A percentile compares a stretch with the other conserved stretches of the same genome.
phyloP scores from a whole-genome alignment of 192 early-diverging fungal species.

The Backusella luteola region DNA sequence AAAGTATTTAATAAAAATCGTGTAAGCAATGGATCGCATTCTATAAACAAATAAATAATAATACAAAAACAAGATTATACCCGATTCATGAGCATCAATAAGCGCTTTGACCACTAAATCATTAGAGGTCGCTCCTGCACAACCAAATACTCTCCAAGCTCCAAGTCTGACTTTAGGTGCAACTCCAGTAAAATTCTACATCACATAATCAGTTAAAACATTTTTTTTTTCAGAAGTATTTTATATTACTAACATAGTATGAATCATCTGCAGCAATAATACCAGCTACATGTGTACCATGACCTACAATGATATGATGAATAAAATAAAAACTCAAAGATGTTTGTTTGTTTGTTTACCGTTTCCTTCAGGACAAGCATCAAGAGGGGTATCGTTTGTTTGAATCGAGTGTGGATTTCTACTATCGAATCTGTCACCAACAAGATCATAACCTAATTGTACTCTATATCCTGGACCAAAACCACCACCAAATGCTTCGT shows the following conservation, averaged over 20 bases:
- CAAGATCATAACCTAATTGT: conserved; percentile 62
- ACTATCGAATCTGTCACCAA: conserved; percentile 51
- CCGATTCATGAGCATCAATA: conserved; percentile 62
- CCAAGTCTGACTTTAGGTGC: conserved; percentile 71
- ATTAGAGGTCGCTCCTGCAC: conserved; percentile 60
- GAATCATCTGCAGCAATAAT: conserved; percentile 53
- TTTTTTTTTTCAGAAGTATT: neutral
- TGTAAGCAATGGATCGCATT: neutral
- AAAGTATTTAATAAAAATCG: neutral
- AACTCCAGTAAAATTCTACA: conserved; percentile 56
- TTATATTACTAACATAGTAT: conserved; percentile 30
- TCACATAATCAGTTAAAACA: neutral
- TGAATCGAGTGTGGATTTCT: conserved; percentile 9
- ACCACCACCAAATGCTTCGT: conserved; percentile 65
- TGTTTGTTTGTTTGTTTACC: neutral
- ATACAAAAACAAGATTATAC: conserved; percentile 1
- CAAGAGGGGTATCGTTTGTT: conserved; percentile 43
- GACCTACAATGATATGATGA: conserved; percentile 36
- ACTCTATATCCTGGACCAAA: conserved; percentile 59
- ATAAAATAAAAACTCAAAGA: too few relatives aligned
- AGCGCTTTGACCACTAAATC: conserved; percentile 81
- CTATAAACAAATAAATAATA: neutral
- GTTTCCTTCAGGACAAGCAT: conserved; percentile 40
- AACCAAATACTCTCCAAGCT: conserved; percentile 82
- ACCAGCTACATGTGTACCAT: conserved; percentile 69